Base-by-base conservation (phyloP, 1,284 basidiomycete species). In the Coniophora puteana region DNA sequence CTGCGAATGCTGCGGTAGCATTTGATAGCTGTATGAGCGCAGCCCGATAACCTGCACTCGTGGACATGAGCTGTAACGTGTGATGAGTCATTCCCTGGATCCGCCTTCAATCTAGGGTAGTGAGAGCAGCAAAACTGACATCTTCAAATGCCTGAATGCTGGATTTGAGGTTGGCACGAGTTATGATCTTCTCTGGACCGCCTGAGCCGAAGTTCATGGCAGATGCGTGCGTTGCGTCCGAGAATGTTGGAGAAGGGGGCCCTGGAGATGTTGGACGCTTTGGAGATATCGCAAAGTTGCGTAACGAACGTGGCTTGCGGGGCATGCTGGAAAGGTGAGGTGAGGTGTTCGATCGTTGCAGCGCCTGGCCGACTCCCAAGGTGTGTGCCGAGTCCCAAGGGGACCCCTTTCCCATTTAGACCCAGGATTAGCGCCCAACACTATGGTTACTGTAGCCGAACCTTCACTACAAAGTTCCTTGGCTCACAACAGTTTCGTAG, bases 1-100 rank as follows among this genome's bases (percentile, higher is more conserved):
- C 81, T 18, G 93, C 94, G 50, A 97, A 89, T 3, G 78, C 76
- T 29, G 91, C 89, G 4, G 91, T 92, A 8, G 86, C 91, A 46
- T 79, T 80, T 12, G 90, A 89, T 78, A 97, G 84, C 35, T 80
- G 76, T 42, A 93, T 66, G 50, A 97, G 74, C 21, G 90, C 87
- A 26, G 82, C 72, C 36, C 93, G 89, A 68, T 95, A 97, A 40
- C 76, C 78, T 38, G 90, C 84, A 49, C 88, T 89, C 33, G 83
- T 77, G 48, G 66, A 76, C 66, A 96, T 77, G 37, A 96, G 72
- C 82, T 93, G 52, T 20, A 39, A n/a, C n/a, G n/a, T n/a, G n/a
- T n/a, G n/a, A n/a, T n/a, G n/a, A n/a, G n/a, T n/a, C n/a, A n/a
- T n/a, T n/a, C n/a, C n/a, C n/a, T n/a, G n/a, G n/a, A n/a, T n/a